Base-by-base conservation (phyloP, 139 green algal species). In the Haematococcus sp. region DNA sequence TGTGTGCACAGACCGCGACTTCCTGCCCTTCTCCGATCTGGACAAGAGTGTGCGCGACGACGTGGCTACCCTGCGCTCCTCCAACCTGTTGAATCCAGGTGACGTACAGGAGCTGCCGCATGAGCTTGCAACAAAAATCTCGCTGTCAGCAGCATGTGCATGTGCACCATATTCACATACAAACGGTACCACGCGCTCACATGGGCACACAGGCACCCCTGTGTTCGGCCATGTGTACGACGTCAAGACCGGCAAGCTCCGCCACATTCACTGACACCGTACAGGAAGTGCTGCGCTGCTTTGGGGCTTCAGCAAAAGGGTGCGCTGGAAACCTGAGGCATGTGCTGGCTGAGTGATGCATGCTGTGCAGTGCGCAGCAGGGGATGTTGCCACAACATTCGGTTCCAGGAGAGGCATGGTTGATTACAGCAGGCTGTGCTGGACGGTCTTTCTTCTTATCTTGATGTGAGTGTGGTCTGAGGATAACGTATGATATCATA, bases 211-310 rank as follows among this genome's bases (percentile, higher is more conserved):
- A 13, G 80, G 71, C 55, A 81, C 68, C 2, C 68, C 66, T 13
- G 70, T 91, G 22, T 58, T 71, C 15, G 86, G 86, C 11, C 79
- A 80, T 43, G 55, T 91, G 15, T 91, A 91, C 19, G 73, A 91
- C 34, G 86, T 91, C 15, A 64, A 81, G 28, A 86, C 75, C 2
- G 84, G 84, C 44, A 71, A 64, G 55, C 3, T 89, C 20, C 40
- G 40, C 11, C 40, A 49, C 40, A 49, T 49, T 11, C 40, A 49
- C 11, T 49, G 40, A 49, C 7, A 49, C 7, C 40, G 11, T 11
- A 11, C 40, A 7, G 7, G 40, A 49, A 7, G 40, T 49, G 40
- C 40, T 11, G 11, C 7, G 7, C 11, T 49, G 40, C 7, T 49
- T 11, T 49, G 7, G 7, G 7, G 40, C 40, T 49, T 49, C 7